Evolutionary conservation across 2,329 filamentous ascomycete species (phyloP).

Genomic region (Capronia coronata): DNA sequence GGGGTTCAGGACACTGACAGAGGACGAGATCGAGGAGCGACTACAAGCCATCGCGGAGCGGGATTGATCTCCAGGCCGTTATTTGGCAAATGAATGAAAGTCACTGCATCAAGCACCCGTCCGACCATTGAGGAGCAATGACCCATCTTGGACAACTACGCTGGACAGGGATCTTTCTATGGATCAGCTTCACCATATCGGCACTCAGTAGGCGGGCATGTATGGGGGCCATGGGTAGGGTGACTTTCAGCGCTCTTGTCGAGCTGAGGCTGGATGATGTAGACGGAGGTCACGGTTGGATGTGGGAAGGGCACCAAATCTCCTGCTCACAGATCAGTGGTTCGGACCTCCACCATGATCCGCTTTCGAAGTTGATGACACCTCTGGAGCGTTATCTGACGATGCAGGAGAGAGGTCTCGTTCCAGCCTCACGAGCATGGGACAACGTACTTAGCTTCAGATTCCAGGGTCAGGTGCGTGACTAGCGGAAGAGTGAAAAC

Average conservation of each 20-base stretch:
- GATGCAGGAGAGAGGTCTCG: neutral
- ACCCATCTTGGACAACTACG: slow-evolving; percentile 18
- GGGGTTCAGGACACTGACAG: slow-evolving; percentile 79
- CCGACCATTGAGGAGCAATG: neutral
- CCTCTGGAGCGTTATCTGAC: slow-evolving; percentile 6
- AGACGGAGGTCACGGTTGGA: neutral
- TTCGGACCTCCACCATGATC: slow-evolving; percentile 1
- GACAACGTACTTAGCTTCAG: too few relatives aligned
- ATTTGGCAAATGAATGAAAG: too few relatives aligned
- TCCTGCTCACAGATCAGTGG: neutral
- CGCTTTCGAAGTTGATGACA: slow-evolving; percentile 4
- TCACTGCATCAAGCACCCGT: neutral
- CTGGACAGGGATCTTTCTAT: slow-evolving; percentile 24
- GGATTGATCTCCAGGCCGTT: slow-evolving; percentile 59
- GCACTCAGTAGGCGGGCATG: slow-evolving; percentile 4
- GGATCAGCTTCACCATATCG: slow-evolving; percentile 10
- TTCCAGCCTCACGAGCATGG: slow-evolving; percentile 9
- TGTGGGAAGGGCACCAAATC: neutral
- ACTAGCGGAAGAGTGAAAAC: too few relatives aligned
- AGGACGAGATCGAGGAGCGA: slow-evolving; percentile 97
- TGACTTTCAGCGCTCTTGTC: slow-evolving; percentile 8
- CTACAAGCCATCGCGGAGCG: slow-evolving; percentile 98
- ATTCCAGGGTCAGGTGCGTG: too few relatives aligned
- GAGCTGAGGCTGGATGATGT: slow-evolving; percentile 13
- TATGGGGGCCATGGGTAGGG: slow-evolving; percentile 15